A percentile compares a stretch with the other conserved stretches of the same genome.
Conservation (phyloP, 2,329 filamentous ascomycete species). For the Fusarium fracticaudum region DNA sequence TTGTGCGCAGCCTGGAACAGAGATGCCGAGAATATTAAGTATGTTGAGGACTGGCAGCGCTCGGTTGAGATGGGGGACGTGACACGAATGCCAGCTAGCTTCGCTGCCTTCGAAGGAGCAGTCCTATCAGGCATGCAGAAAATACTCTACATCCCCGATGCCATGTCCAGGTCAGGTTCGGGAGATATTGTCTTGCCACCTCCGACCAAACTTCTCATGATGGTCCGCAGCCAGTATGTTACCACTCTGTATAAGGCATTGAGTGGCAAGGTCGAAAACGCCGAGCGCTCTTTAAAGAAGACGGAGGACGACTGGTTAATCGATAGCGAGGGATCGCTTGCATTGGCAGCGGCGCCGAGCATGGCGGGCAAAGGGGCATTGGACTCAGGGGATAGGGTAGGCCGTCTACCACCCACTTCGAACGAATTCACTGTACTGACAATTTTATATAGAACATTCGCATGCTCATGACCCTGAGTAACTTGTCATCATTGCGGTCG, state of each 20-base stretch:
- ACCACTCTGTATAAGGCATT: slow-evolving; percentile 93
- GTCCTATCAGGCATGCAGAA: slow-evolving; percentile 90
- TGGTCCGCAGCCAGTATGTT: slow-evolving; percentile 92
- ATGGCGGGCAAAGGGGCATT: slow-evolving; percentile 58
- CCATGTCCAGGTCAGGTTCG: slow-evolving; percentile 76
- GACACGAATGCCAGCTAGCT: slow-evolving; percentile 89
- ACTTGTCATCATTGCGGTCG: slow-evolving; percentile 83
- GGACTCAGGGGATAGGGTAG: slow-evolving; percentile 66
- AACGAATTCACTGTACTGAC: slow-evolving; percentile 34
- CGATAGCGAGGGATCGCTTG: slow-evolving; percentile 55
- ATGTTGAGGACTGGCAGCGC: slow-evolving; percentile 92
- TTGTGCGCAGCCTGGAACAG: slow-evolving; percentile 92
- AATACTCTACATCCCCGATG: slow-evolving; percentile 91
- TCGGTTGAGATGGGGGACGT: slow-evolving; percentile 84
- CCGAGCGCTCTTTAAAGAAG: slow-evolving; percentile 76
- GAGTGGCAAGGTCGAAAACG: slow-evolving; percentile 96
- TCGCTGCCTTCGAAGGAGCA: slow-evolving; percentile 84
- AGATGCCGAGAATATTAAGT: slow-evolving; percentile 91
- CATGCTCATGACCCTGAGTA: slow-evolving; percentile 92
- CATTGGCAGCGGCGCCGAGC: slow-evolving; percentile 47
- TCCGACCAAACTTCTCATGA: slow-evolving; percentile 85
- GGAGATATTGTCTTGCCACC: slow-evolving; percentile 86
- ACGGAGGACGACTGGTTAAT: slow-evolving; percentile 70
- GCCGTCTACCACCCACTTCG: slow-evolving; percentile 35
- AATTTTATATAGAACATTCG: slow-evolving; percentile 75